These are phyloP conservation scores for Syzygium aqueum DNA, from an alignment of 345 rosid species.

Conservation along the genomic window DNA sequence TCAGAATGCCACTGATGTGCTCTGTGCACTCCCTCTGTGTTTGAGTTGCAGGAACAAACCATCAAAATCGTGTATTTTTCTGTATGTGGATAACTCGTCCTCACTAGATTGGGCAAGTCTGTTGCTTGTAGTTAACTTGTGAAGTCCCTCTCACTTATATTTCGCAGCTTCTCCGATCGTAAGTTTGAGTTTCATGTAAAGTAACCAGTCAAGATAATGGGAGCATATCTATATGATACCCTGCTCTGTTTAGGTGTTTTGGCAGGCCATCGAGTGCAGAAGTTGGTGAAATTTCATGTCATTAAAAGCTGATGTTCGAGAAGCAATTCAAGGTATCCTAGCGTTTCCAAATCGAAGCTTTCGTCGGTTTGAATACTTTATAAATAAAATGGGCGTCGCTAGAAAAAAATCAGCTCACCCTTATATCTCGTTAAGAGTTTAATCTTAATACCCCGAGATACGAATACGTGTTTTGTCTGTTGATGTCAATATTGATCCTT, in stretches of 20 bases:
- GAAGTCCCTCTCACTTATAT: not conserved
- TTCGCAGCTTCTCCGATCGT: not conserved
- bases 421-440: not conserved
- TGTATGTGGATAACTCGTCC: not conserved
- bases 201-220: not conserved
- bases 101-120: not conserved
- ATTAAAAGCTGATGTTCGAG: not conserved
- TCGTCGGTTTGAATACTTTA: not conserved
- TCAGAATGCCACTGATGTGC: not conserved
- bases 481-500: not conserved
- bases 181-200: not conserved
- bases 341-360: not conserved
- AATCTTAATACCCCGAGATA: not conserved
- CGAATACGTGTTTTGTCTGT: not conserved
- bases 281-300: not conserved
- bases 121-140: not conserved
- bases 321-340: not conserved
- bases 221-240: not conserved
- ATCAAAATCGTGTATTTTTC: not conserved
- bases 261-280: not conserved
- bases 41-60: not conserved
- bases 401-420: not conserved
- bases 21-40: not conserved
- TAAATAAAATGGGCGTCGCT: not conserved
- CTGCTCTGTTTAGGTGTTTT: not conserved